Evolutionary conservation across 2,329 filamentous ascomycete species (phyloP).

Genomic region (Cladosporium sp.): DNA sequence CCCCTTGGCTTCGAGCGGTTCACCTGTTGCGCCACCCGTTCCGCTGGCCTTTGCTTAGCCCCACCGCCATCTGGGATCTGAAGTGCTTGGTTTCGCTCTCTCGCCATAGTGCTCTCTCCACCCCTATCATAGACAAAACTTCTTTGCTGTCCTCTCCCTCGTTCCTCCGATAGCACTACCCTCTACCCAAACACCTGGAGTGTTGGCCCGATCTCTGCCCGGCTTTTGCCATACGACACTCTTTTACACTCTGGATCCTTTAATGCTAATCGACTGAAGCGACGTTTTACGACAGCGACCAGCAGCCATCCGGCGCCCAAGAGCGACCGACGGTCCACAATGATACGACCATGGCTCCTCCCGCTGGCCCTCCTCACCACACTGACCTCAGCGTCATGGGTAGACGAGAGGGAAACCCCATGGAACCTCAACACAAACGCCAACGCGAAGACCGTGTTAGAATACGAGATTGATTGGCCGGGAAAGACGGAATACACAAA

Average conservation of each 20-base stretch:
- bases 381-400: conserved; percentile 38
- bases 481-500: conserved; percentile 52
- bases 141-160: conserved; percentile 21
- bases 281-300: conserved; percentile 14
- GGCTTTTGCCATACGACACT: conserved; percentile 21
- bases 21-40: conserved; percentile 20
- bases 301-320: conserved; percentile 19
- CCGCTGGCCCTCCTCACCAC: conserved; percentile 20
- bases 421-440: conserved; percentile 66
- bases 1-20: conserved; percentile 19
- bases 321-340: conserved; percentile 21
- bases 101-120: conserved; percentile 5
- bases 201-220: conserved; percentile 17
- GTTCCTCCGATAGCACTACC: conserved; percentile 15
- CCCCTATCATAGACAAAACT: conserved; percentile 22
- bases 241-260: conserved; percentile 8
- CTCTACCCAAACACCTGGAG: conserved; percentile 17
- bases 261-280: conserved; percentile 21
- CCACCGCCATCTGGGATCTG: conserved; percentile 23
- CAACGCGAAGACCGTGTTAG: conserved; percentile 55
- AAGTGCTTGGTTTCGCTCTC: conserved; percentile 17
- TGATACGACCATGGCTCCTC: conserved; percentile 22
- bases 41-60: conserved; percentile 20
- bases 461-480: conserved; percentile 62
- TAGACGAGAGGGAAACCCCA: conserved; percentile 52